These are phyloP conservation scores for Apium graveolens DNA, from an alignment of 129 eudicot species.

Conservation along the genomic window DNA sequence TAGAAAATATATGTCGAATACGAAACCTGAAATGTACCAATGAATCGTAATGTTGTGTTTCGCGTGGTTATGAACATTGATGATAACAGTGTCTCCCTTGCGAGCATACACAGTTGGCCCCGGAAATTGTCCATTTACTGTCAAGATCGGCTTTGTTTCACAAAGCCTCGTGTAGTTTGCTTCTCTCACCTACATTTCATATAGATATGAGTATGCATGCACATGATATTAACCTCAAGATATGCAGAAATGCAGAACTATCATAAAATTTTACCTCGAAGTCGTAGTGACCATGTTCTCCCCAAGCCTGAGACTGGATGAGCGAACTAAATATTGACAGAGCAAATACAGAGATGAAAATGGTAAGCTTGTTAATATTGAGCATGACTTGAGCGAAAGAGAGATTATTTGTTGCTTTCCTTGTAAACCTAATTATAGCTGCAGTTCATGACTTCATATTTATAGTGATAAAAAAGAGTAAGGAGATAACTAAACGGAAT, in stretches of 20 bases:
- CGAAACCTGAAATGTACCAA: neutral
- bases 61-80: constrained; percentile 1
- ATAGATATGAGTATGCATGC: too few species aligned
- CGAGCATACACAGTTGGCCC: constrained; percentile 7
- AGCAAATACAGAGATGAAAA: neutral
- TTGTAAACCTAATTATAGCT: neutral
- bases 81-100: neutral
- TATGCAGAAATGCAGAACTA: neutral
- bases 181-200: neutral
- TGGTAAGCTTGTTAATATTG: neutral
- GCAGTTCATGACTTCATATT: neutral
- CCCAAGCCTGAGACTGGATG: neutral
- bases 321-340: neutral
- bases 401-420: neutral
- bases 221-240: neutral
- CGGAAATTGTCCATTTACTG: constrained; percentile 5
- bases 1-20: neutral
- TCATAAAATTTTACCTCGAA: neutral
- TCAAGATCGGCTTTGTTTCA: neutral
- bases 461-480: neutral
- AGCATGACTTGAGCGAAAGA: neutral
- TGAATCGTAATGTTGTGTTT: neutral
- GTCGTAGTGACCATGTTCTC: neutral
- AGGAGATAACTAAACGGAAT: neutral
- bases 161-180: neutral